Conservation (phyloP, 2,329 filamentous ascomycete genomes). For the Talaromyces sp. region DNA sequence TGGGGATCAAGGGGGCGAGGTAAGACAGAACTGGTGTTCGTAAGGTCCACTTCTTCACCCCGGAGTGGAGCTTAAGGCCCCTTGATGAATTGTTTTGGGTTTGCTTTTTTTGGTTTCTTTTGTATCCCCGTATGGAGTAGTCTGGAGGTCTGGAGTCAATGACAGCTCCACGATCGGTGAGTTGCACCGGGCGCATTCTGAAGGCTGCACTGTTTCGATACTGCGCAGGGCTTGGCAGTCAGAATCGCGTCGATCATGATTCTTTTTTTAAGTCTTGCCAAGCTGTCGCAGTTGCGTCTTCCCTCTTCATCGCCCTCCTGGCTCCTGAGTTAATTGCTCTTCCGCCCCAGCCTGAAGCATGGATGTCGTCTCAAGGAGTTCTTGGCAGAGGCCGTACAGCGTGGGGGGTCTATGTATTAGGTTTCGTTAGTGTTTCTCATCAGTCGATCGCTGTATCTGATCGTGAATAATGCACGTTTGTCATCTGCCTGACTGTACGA, state of each 20-base stretch:
- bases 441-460: background rate
- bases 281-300: conserved; percentile 7
- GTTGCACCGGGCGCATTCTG: conserved; percentile 18
- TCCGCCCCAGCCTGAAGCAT: background rate
- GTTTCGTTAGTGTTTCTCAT: background rate
- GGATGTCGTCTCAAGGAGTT: background rate
- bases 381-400: background rate
- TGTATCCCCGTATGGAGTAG: background rate
- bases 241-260: background rate
- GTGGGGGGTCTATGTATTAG: too few species aligned
- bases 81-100: background rate
- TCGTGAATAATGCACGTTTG: background rate
- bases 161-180: background rate
- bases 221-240: conserved; percentile 14
- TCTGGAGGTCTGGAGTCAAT: background rate
- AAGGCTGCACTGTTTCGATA: conserved; percentile 6
- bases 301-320: background rate
- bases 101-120: background rate
- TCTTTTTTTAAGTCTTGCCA: conserved; percentile 11
- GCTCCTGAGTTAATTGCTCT: background rate
- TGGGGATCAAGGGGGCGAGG: background rate
- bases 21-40: conserved; percentile 3
- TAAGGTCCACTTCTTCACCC: conserved; percentile 1
- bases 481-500: background rate
- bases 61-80: conserved; percentile 1